These are phyloP conservation scores for Fusarium sterilihyphosum DNA, from an alignment of 2,329 filamentous ascomycete genomes.

Conservation along the genomic window DNA sequence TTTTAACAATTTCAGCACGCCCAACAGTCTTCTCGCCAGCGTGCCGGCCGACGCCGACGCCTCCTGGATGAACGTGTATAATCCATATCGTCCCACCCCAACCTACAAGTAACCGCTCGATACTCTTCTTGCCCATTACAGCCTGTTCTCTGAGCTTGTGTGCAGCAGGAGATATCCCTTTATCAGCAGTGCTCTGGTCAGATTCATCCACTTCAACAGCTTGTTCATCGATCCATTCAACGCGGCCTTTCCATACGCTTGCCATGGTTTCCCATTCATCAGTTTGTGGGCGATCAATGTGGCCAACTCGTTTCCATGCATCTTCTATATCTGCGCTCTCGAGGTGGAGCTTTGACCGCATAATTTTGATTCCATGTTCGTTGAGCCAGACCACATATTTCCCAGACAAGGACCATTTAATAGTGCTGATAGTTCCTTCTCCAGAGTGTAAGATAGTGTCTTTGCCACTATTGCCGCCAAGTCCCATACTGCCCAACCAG, in stretches of 20 bases:
- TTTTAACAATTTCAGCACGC: slow-evolving; percentile 89
- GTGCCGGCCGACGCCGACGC: slow-evolving; percentile 71
- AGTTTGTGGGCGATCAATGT: slow-evolving; percentile 87
- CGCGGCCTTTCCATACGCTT: slow-evolving; percentile 89
- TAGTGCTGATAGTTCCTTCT: slow-evolving; percentile 88
- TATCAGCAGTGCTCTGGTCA: slow-evolving; percentile 52
- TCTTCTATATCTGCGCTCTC: slow-evolving; percentile 80
- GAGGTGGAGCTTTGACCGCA: slow-evolving; percentile 87
- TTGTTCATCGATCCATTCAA: slow-evolving; percentile 92
- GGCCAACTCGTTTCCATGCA: slow-evolving; percentile 94
- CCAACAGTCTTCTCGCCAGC: slow-evolving; percentile 78
- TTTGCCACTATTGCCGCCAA: slow-evolving; percentile 80
- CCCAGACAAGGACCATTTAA: slow-evolving; percentile 94
- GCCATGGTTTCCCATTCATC: slow-evolving; percentile 97
- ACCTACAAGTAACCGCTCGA: slow-evolving; percentile 87
- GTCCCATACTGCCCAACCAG: slow-evolving; percentile 89
- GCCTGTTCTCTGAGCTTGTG: slow-evolving; percentile 61
- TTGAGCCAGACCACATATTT: slow-evolving; percentile 96
- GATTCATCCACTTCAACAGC: slow-evolving; percentile 77
- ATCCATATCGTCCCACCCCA: slow-evolving; percentile 99
- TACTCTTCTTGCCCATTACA: slow-evolving; percentile 57
- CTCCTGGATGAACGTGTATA: slow-evolving; percentile 85
- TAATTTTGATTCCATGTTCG: slow-evolving; percentile 97
- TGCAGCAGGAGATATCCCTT: slow-evolving; percentile 56
- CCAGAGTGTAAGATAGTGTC: slow-evolving; percentile 91